A percentile compares a stretch with the other conserved stretches of the same genome.
Conservation (phyloP, 306 rosid species). For the Malus domestica region DNA sequence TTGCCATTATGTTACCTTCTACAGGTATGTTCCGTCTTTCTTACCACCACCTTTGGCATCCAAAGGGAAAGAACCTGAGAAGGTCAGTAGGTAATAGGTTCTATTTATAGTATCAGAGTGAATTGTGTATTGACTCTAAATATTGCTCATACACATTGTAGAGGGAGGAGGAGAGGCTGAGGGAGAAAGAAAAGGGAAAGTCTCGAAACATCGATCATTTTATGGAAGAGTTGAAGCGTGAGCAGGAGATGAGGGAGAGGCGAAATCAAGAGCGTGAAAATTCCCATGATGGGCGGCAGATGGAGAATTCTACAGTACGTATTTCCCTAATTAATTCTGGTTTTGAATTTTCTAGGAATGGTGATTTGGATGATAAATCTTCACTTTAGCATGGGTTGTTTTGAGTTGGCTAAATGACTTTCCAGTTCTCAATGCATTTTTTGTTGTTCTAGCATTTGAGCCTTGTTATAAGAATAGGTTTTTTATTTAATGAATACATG, state of each 20-base stretch:
- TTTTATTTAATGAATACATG: not conserved
- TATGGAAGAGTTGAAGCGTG: conserved; percentile 98
- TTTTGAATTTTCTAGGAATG: not conserved
- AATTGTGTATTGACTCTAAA: conserved; percentile 17
- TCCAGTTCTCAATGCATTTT: not conserved
- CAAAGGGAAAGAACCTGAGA: conserved; percentile 90
- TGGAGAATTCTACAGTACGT: conserved; percentile 65
- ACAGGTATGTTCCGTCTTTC: conserved; percentile 98
- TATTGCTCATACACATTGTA: conserved; percentile 27
- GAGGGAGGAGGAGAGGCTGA: conserved; percentile 90
- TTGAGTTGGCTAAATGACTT: not conserved
- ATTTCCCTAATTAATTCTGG: conserved; percentile 5
- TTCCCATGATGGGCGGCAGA: conserved; percentile 72
- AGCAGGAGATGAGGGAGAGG: conserved; percentile 91
- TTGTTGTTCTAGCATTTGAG: not conserved
- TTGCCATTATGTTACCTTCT: conserved; percentile 37
- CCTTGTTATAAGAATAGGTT: not conserved
- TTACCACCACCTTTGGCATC: conserved; percentile 96
- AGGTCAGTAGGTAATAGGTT: conserved; percentile 42
- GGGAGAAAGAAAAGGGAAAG: conserved; percentile 89
- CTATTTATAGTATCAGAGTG: not conserved
- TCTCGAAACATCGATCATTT: conserved; percentile 83
- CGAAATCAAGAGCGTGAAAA: conserved; percentile 90
- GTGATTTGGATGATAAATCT: not conserved
- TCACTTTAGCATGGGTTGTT: not conserved